phyloP scores from a whole-genome alignment of 1,139 yeast species.

The Zygoascus sp. region DNA sequence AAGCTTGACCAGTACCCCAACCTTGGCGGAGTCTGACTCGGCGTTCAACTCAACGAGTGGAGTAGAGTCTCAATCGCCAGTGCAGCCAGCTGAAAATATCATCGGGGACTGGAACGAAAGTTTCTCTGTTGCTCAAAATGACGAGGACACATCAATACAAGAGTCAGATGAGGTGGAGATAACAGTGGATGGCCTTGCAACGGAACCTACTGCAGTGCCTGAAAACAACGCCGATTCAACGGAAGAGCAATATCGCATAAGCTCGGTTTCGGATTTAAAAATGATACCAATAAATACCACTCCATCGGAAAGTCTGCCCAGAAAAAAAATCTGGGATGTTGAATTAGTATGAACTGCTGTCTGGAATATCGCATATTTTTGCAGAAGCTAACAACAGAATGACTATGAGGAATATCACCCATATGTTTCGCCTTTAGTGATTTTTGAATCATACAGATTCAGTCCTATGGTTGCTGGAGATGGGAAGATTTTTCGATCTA shows the following conservation, averaged over 20 bases:
- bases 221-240: not conserved
- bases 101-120: too few species aligned
- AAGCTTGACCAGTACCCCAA: not conserved
- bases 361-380: not conserved
- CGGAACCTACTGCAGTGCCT: not conserved
- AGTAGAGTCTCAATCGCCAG: too few species aligned
- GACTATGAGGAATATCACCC: slow-evolving; percentile 19
- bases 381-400: slow-evolving; percentile 15
- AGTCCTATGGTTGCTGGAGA: slow-evolving; percentile 28
- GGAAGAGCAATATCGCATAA: too few species aligned
- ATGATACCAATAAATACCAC: too few species aligned
- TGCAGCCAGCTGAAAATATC: too few species aligned
- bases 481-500: slow-evolving; percentile 26
- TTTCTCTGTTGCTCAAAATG: too few species aligned
- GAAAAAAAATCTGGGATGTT: not conserved
- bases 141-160: too few species aligned
- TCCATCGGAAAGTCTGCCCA: not conserved
- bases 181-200: too few species aligned
- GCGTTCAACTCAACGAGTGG: too few species aligned
- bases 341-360: not conserved
- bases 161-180: too few species aligned
- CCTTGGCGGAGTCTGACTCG: not conserved
- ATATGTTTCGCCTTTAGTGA: slow-evolving; percentile 30
- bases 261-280: too few species aligned
- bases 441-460: slow-evolving; percentile 30